Base-by-base conservation (phyloP, 768 basidiomycete genomes). In the Podaxis sp. region DNA sequence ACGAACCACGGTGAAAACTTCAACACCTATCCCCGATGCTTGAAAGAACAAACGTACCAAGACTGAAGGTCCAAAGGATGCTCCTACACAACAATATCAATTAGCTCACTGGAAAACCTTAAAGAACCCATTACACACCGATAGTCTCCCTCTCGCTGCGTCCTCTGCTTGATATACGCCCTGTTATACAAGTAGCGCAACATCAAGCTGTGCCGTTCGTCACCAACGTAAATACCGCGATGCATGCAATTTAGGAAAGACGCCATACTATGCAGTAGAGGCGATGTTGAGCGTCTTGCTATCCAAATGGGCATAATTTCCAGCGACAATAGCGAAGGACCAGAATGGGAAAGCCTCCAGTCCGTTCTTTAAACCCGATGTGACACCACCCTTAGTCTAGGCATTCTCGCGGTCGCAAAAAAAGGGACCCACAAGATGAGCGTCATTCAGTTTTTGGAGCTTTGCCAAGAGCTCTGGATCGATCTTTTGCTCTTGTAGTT, bases 231-330 rank as follows among this genome's bases (percentile, higher is more conserved):
- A n/a, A 19, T 46, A n/a, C 43, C 43, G 8, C 7, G 15, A 3
- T 19, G 4, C 43, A 22, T 19, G n/a, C 70, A 15, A 72, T 51
- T 6, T n/a, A 2, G 7, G 17, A 11, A 11, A 55, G 4, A 68
- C 74, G 36, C 55, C 49, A 22, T 12, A 75, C 74, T 68, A 75
- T 24, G 67, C 53, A 5, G 72, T 66, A 5, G 73, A 66, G 0
- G 68, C 61, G n/a, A 67, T 65, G 29, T 76, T 77, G n/a, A 74
- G 57, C 3, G 67, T 68, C 15, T 63, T 41, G 49, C 62, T 56
- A 19, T 73, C 71, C 25, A 72, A 36, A 3, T 66, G 61, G n/a
- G 69, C 65, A 36, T 63, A 67, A 53, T 69, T 72, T 7, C 65
- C 69, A 13, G 65, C 66, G 3, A 70, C 54, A 25, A 70, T 64